A percentile compares a stretch with the other conserved stretches of the same genome.
phyloP scores from a whole-genome alignment of 768 basidiomycete genomes.

The Hygrocybe coccinea region DNA sequence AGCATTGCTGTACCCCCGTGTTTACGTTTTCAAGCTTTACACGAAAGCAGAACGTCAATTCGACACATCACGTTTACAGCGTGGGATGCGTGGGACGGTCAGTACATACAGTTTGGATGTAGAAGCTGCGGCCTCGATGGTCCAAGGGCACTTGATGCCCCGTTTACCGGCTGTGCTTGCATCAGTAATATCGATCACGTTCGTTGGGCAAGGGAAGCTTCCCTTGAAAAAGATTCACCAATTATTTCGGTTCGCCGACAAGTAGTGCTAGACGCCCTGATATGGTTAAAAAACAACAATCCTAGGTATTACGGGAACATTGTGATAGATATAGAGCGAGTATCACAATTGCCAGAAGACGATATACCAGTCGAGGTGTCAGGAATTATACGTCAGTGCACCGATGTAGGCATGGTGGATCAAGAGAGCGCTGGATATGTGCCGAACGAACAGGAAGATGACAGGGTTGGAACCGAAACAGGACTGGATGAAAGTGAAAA shows the following conservation, averaged over 20 bases:
- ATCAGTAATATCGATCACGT: constrained; percentile 27
- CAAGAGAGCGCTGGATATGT: constrained; percentile 31
- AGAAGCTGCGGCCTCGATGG: too few relatives aligned
- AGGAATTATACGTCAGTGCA: constrained; percentile 12
- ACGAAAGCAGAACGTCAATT: constrained; percentile 29
- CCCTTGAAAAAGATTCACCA: constrained; percentile 17
- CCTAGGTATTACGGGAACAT: constrained; percentile 20
- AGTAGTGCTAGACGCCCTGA: constrained; percentile 21
- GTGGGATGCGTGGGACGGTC: constrained; percentile 32
- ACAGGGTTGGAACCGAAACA: too few relatives aligned
- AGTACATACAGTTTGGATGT: constrained; percentile 25
- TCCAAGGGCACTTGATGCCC: constrained; percentile 25
- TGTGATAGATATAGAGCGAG: constrained; percentile 13
- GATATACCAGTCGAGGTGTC: constrained; percentile 29
- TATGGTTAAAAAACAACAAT: constrained; percentile 33
- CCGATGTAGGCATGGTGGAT: constrained; percentile 14
- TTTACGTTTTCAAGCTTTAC: constrained; percentile 36
- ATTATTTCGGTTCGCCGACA: constrained; percentile 23
- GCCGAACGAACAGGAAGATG: constrained; percentile 9
- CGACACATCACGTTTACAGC: constrained; percentile 10
- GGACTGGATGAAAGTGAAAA: too few relatives aligned
- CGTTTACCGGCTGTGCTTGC: constrained; percentile 19
- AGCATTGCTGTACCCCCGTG: background rate
- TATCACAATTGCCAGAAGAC: constrained; percentile 28
- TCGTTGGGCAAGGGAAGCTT: constrained; percentile 22